Evolutionary conservation across 2,329 filamentous ascomycete genomes (phyloP), one percentile per base, ranked within the genome.

Genomic region (Leptographium wingfieldii): DNA sequence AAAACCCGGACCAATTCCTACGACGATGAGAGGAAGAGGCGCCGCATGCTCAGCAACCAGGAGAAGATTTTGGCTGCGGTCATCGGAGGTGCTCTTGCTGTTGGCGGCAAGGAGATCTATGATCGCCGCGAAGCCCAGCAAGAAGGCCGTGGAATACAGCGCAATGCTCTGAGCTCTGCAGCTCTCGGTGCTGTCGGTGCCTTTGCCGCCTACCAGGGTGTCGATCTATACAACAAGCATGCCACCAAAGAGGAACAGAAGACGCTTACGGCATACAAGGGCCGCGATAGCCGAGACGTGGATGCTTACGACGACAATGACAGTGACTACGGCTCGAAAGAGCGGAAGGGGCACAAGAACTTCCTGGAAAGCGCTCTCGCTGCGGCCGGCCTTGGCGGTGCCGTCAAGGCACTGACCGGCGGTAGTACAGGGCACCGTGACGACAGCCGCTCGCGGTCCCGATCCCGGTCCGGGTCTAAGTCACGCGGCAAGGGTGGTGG

Each of bases 51-150:
- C 61, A 78, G 78, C 62, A 81, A 84, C 71, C 81, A 86, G 66
- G 79, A 86, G 65, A 85, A 85, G 71, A 83, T 86, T 63, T 77
- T 85, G 55, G 83, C 83, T 27, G 84, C 82, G n/a, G 77, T 86
- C 40, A 80, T 81, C 43, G 84, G 84, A 51, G 84, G 83, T 58
- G 81, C 83, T 38, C 71, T 86, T 27, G 80, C 82, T n/a, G 80
- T 82, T 11, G 83, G 83, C 57, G 81, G 81, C 57, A 86, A 87
- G 71, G 84, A 87, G 68, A 70, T 86, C 5, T 86, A 79, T 69
- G 83, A 87, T 66, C 82, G 83, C 62, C 79, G 74, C 64, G 80
- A 85, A 66, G 81, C 77, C 63, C 79, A 76, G 64, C 69, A 78
- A 59, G 76, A 80, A 3, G 73, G 76, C 59, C 61, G 61, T 38